Evolutionary conservation across 2,329 filamentous ascomycete genomes (phyloP).

Genomic region (Incumbomyces delicatus): DNA sequence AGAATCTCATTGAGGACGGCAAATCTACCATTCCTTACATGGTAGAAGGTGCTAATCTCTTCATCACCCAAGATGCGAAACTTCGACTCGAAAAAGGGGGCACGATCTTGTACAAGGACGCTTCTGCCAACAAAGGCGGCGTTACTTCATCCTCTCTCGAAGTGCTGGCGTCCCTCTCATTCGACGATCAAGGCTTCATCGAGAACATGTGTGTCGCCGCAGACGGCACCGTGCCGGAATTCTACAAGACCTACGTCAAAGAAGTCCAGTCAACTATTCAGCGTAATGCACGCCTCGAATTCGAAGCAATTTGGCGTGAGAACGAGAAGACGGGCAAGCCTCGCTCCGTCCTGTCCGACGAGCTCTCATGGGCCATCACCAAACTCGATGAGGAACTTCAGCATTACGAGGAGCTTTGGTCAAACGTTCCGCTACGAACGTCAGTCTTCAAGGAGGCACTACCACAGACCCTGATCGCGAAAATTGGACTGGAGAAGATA

Average conservation of each 20-base stretch:
- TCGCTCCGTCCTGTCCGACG: conserved; percentile 82
- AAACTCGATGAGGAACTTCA: conserved; percentile 93
- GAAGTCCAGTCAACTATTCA: conserved; percentile 85
- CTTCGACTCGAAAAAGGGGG: conserved; percentile 90
- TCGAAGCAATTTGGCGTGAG: conserved; percentile 97
- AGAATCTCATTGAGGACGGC: conserved; percentile 79
- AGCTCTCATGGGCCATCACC: conserved; percentile 86
- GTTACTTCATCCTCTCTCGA: conserved; percentile 96
- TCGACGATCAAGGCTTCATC: conserved; percentile 79
- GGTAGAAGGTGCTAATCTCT: conserved; percentile 94
- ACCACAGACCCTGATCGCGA: conserved; percentile 69
- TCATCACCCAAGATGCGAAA: conserved; percentile 98
- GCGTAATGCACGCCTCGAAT: conserved; percentile 85
- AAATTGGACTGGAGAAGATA: conserved; percentile 86
- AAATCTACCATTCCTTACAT: conserved; percentile 86
- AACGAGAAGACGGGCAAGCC: conserved; percentile 69
- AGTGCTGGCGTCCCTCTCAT: conserved; percentile 86
- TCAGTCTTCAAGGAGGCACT: conserved; percentile 77
- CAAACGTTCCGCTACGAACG: conserved; percentile 65
- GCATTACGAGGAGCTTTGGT: conserved; percentile 74
- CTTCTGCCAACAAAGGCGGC: conserved; percentile 95
- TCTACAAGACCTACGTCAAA: conserved; percentile 89
- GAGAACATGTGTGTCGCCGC: conserved; percentile 86
- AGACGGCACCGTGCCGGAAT: conserved; percentile 68
- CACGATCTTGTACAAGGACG: conserved; percentile 93